phyloP scores from a whole-genome alignment of 495 filamentous ascomycete species.

The Thozetella sp. region DNA sequence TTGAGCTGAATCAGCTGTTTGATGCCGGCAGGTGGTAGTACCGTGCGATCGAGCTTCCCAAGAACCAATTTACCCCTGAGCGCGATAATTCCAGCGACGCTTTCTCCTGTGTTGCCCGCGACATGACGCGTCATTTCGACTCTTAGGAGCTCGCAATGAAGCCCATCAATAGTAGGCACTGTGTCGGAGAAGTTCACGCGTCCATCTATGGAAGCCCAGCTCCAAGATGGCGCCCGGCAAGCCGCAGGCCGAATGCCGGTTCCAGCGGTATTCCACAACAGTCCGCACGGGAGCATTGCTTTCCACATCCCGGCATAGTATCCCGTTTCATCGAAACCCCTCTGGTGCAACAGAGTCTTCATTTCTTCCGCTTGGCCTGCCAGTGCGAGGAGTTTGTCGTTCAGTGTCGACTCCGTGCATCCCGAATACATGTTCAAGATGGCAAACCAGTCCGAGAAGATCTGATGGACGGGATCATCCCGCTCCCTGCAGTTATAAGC shows the following conservation, averaged over 20 bases:
- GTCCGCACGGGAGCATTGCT: neutral
- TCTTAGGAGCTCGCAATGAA: neutral
- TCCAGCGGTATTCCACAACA: neutral
- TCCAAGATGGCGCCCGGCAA: slow-evolving; percentile 4
- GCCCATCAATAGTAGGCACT: neutral
- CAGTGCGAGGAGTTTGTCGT: slow-evolving; percentile 22
- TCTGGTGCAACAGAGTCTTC: neutral
- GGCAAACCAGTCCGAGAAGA: slow-evolving; percentile 12
- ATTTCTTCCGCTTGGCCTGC: slow-evolving; percentile 21
- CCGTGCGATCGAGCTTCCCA: neutral
- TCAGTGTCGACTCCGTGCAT: slow-evolving; percentile 5
- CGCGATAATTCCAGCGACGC: neutral
- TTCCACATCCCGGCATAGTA: slow-evolving; percentile 4
- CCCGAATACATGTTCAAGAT: slow-evolving; percentile 15
- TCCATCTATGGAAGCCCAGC: slow-evolving; percentile 1
- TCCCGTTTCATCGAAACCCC: neutral
- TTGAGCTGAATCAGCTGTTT: neutral
- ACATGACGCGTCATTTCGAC: neutral
- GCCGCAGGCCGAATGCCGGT: neutral
- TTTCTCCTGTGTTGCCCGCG: neutral
- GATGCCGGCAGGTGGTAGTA: neutral
- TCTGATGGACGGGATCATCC: neutral
- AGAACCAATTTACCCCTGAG: neutral
- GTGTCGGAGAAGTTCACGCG: neutral
- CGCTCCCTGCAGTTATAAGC: neutral